These are phyloP conservation scores for Russula vinacea DNA, from an alignment of 768 basidiomycete species.

Conservation along the genomic window DNA sequence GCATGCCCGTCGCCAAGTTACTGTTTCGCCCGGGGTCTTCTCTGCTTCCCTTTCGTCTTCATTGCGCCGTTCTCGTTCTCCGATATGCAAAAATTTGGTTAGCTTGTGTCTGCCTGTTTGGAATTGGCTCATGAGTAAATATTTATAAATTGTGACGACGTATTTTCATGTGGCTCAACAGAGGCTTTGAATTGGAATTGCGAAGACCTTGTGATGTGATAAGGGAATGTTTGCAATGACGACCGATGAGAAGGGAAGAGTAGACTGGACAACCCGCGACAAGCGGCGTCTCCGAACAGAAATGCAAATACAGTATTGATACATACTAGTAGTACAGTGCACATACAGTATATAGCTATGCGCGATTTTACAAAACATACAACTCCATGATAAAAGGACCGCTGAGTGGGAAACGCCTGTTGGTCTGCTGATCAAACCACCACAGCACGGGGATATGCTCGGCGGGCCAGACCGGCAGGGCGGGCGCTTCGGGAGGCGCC, in stretches of 20 bases:
- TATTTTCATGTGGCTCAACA: constrained; percentile 5
- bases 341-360: background rate
- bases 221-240: background rate
- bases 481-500: constrained; percentile 20
- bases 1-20: constrained; percentile 14
- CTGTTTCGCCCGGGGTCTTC: background rate
- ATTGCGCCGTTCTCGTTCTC: constrained; percentile 11
- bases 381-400: background rate
- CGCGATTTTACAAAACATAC: background rate
- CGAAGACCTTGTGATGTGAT: background rate
- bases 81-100: constrained; percentile 20
- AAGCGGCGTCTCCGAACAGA: background rate
- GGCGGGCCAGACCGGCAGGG: constrained; percentile 17
- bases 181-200: constrained; percentile 1
- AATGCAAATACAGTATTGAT: constrained; percentile 1
- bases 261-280: background rate
- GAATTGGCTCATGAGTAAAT: constrained; percentile 8
- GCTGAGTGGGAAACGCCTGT: too few relatives aligned
- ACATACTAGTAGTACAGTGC: constrained; percentile 7
- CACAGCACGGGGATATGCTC: constrained; percentile 24
- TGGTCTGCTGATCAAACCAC: constrained; percentile 18
- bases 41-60: background rate
- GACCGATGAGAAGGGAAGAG: background rate
- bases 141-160: constrained; percentile 2
- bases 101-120: constrained; percentile 5